Percentiles rank a stretch among this genome's conserved stretches.
Conservation (phyloP, 805 yeast species). For the Candida incommunis region DNA sequence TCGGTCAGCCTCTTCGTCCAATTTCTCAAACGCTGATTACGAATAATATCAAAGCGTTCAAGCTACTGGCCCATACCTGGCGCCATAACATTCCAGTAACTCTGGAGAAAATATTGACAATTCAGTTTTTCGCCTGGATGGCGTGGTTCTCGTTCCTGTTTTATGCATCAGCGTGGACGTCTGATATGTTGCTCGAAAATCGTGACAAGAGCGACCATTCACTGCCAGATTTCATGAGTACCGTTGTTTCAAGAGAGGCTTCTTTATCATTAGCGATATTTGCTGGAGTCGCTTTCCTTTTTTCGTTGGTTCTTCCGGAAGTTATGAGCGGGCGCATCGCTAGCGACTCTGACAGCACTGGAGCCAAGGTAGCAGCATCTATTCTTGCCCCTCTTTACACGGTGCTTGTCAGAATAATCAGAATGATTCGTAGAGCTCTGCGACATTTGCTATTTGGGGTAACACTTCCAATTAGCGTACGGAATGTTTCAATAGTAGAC, state of each 20-base stretch:
- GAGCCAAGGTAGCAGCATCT: not conserved
- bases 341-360: not conserved
- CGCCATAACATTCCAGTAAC: constrained; percentile 31
- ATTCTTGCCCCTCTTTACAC: not conserved
- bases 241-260: constrained; percentile 19
- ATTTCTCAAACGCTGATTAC: not conserved
- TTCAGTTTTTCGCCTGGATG: constrained; percentile 54
- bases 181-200: constrained; percentile 37
- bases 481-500: constrained; percentile 6
- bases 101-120: constrained; percentile 34
- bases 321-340: constrained; percentile 2
- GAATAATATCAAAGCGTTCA: not conserved
- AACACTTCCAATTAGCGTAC: not conserved
- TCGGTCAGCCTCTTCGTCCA: constrained; percentile 20
- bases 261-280: constrained; percentile 23
- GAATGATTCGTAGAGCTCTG: not conserved
- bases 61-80: constrained; percentile 20
- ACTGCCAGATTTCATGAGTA: constrained; percentile 17
- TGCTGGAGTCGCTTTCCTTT: constrained; percentile 16
- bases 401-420: not conserved
- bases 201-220: constrained; percentile 12
- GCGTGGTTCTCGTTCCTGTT: constrained; percentile 55
- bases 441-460: not conserved
- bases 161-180: constrained; percentile 55
- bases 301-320: constrained; percentile 10